A percentile compares a stretch with the other conserved stretches of the same genome.
Evolutionary conservation across 805 yeast genomes (phyloP).

Genomic region (Kodamaea fukazawae): DNA sequence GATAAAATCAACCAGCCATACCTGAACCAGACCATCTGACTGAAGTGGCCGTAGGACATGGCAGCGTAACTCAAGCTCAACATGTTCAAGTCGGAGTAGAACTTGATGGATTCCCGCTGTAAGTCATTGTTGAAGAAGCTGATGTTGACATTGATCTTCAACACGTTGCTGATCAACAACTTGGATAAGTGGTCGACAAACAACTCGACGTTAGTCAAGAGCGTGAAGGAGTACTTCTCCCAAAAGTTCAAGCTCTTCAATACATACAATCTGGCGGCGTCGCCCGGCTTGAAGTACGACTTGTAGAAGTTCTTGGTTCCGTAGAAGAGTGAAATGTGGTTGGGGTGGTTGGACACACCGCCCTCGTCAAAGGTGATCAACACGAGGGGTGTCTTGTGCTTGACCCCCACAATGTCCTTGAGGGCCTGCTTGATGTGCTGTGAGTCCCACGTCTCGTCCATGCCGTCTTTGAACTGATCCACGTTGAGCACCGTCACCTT

Average conservation of each 20-base stretch:
- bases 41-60: conserved; percentile 76
- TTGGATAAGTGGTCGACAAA: conserved; percentile 37
- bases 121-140: conserved; percentile 31
- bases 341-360: conserved; percentile 88
- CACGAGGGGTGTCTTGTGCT: conserved; percentile 25
- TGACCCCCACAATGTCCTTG: conserved; percentile 19
- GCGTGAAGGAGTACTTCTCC: conserved; percentile 51
- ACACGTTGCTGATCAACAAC: conserved; percentile 26
- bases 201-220: conserved; percentile 41
- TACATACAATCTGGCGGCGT: conserved; percentile 22
- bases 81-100: conserved; percentile 41
- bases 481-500: conserved; percentile 46
- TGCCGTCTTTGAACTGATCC: conserved; percentile 53
- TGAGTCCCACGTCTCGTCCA: conserved; percentile 62
- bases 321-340: conserved; percentile 65
- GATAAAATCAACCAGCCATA: conserved; percentile 82
- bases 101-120: conserved; percentile 28
- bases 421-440: conserved; percentile 41
- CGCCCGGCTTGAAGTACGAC: conserved; percentile 8
- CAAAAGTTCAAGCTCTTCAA: conserved; percentile 36
- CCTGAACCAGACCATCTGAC: conserved; percentile 95
- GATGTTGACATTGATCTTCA: conserved; percentile 35
- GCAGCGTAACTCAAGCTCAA: conserved; percentile 53
- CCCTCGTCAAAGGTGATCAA: conserved; percentile 74
- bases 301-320: conserved; percentile 43